phyloP scores from a whole-genome alignment of 805 yeast genomes.

The Teunomyces lycoperdinae region DNA sequence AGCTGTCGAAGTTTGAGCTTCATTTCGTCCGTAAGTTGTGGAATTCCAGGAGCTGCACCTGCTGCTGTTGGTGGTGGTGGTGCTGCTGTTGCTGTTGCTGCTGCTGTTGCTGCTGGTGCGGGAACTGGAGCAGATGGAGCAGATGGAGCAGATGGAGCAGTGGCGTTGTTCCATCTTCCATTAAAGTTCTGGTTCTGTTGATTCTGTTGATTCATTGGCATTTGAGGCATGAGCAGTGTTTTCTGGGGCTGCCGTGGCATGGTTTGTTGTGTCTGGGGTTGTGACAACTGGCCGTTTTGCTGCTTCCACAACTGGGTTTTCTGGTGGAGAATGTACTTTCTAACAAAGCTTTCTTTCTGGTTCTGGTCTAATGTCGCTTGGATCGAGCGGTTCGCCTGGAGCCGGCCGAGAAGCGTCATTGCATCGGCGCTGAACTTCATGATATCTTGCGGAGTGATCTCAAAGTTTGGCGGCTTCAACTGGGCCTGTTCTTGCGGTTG shows the following conservation, averaged over 20 bases:
- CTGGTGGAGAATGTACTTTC: conserved; percentile 39
- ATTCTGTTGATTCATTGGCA: too few species aligned
- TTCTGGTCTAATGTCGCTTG: conserved; percentile 32
- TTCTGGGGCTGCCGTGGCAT: background rate
- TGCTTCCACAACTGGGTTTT: conserved; percentile 27
- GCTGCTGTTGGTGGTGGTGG: conserved; percentile 3
- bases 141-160: background rate
- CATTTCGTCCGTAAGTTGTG: conserved; percentile 55
- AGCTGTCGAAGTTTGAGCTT: conserved; percentile 59
- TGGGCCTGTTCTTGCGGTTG: conserved; percentile 20
- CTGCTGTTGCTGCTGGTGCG: background rate
- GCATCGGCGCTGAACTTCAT: conserved; percentile 40
- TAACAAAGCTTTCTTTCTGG: conserved; percentile 37
- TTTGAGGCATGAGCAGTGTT: too few species aligned
- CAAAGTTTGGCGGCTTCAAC: conserved; percentile 29
- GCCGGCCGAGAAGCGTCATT: conserved; percentile 31
- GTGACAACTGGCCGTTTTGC: conserved; percentile 19
- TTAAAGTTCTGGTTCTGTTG: too few species aligned
- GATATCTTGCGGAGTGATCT: conserved; percentile 37
- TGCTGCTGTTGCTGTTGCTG: conserved; percentile 4
- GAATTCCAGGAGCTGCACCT: conserved; percentile 19
- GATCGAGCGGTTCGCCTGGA: conserved; percentile 36
- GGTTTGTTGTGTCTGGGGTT: background rate
- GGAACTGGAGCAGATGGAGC: conserved; percentile 6
- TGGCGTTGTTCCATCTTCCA: background rate